phyloP scores from a whole-genome alignment of 2,329 filamentous ascomycete genomes.

The Thelonectria olida region DNA sequence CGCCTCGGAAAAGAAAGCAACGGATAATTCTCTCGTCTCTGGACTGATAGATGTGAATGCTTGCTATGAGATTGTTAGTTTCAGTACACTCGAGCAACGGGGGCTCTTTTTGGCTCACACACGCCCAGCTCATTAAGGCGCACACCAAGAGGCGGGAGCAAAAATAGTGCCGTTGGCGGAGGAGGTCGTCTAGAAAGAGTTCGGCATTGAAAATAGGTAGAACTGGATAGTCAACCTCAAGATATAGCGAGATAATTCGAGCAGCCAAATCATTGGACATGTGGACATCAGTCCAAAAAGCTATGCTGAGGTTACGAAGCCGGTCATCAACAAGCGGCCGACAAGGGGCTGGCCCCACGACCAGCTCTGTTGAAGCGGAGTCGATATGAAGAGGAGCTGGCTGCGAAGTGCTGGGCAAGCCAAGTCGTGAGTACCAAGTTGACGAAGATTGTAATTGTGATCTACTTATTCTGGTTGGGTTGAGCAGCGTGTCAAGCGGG shows the following conservation, averaged over 20 bases:
- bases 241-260: slow-evolving; percentile 46
- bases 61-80: background rate
- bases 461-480: background rate
- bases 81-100: too few species aligned
- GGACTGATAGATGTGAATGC: background rate
- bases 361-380: background rate
- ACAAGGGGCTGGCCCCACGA: too few species aligned
- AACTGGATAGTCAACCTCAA: slow-evolving; percentile 49
- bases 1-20: background rate
- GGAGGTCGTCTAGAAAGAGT: slow-evolving; percentile 46
- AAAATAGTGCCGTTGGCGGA: slow-evolving; percentile 30
- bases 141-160: slow-evolving; percentile 49
- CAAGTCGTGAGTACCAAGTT: too few species aligned
- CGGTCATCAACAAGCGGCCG: background rate
- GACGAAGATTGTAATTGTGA: too few species aligned
- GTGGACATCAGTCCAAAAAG: slow-evolving; percentile 45
- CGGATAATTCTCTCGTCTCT: background rate
- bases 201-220: slow-evolving; percentile 48
- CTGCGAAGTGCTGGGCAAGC: too few species aligned
- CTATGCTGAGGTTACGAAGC: slow-evolving; percentile 32
- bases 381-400: too few species aligned
- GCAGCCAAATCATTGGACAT: slow-evolving; percentile 42
- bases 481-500: background rate
- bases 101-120: background rate
- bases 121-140: slow-evolving; percentile 26